Base-by-base conservation (phyloP, 2,329 filamentous ascomycete species). In the Coniella vitis region DNA sequence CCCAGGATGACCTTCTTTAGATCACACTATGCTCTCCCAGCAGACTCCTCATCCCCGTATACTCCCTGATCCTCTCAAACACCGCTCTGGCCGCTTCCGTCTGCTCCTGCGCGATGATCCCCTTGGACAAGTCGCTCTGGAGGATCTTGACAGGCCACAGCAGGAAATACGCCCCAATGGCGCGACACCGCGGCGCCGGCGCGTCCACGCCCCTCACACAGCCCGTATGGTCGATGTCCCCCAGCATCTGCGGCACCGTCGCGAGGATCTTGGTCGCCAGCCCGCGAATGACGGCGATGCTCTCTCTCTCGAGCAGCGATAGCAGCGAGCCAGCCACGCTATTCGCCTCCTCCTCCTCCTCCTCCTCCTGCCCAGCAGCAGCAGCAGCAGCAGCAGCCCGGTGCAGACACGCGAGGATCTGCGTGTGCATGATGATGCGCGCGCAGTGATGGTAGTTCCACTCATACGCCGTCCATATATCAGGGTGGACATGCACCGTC, bases 401-500 rank as follows among this genome's bases (percentile, higher is more conserved):
- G 8, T 57, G 48, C 13, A 64, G 32, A 38, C 63, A 69, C 32
- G 58, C 51, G 3, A 68, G 44, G 1, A 69, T 49, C 17, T 67
- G 64, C 43, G 65, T 59, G 14, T 65, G 60, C 4, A 68, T 56
- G n/a, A 67, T 59, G 20, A 68, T 65, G 4, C 65, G 59, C 4
- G 64, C 65, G 22, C 65, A 61, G 3, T 66, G 58, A 39, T 68
- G 64, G 41, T 69, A 69, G 40, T 69, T 67, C 64, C 65, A 69
- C 49, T 69, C 67, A 37, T 70, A 70, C 4, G 64, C 61, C 49
- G 65, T 66, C 67, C 67, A 69, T 0, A 69, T 45, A 53, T 69
- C 67, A 3, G 56, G 49, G 46, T 69, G 67, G 3, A 70, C 51
- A 47, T 69, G 58, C 9, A 69, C 51, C 1, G 48, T 57, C 2